phyloP scores from a whole-genome alignment of 2,329 filamentous ascomycete genomes.

The Ascochyta clinopodiicola region DNA sequence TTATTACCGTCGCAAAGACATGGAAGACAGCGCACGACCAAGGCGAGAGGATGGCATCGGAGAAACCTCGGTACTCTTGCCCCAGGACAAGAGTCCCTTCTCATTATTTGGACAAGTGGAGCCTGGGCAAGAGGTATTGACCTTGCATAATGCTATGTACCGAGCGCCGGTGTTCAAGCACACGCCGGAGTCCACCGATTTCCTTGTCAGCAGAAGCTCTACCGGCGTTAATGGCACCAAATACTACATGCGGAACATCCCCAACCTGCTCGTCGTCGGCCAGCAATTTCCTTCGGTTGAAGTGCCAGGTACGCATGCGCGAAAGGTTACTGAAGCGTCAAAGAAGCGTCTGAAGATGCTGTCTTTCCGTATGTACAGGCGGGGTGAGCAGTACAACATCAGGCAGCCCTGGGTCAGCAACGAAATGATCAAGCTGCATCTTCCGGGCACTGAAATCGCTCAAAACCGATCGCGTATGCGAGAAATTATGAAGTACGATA shows the following conservation, averaged over 20 bases:
- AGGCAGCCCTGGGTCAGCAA: constrained; percentile 84
- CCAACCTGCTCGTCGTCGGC: constrained; percentile 88
- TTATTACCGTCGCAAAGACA: constrained; percentile 87
- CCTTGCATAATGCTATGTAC: constrained; percentile 94
- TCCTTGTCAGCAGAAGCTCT: constrained; percentile 81
- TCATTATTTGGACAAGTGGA: constrained; percentile 93
- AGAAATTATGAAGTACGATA: constrained; percentile 91
- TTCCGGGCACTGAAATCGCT: constrained; percentile 90
- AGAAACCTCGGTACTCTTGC: constrained; percentile 84
- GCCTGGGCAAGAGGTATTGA: constrained; percentile 86
- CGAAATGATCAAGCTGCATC: constrained; percentile 67
- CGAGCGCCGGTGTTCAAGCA: constrained; percentile 93
- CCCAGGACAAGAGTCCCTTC: constrained; percentile 95
- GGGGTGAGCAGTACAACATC: constrained; percentile 72
- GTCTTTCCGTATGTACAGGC: constrained; percentile 84
- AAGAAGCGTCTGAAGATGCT: constrained; percentile 98
- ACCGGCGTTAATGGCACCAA: constrained; percentile 78
- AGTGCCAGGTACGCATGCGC: constrained; percentile 89
- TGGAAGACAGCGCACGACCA: constrained; percentile 75
- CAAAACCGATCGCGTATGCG: constrained; percentile 97
- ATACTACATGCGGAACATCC: constrained; percentile 87
- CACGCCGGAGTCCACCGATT: constrained; percentile 77
- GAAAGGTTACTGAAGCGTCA: constrained; percentile 94
- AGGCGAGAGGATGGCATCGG: constrained; percentile 76
- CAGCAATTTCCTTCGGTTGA: constrained; percentile 93